Evolutionary conservation across 306 rosid species (phyloP).

Genomic region (Abrus pulchellus): DNA sequence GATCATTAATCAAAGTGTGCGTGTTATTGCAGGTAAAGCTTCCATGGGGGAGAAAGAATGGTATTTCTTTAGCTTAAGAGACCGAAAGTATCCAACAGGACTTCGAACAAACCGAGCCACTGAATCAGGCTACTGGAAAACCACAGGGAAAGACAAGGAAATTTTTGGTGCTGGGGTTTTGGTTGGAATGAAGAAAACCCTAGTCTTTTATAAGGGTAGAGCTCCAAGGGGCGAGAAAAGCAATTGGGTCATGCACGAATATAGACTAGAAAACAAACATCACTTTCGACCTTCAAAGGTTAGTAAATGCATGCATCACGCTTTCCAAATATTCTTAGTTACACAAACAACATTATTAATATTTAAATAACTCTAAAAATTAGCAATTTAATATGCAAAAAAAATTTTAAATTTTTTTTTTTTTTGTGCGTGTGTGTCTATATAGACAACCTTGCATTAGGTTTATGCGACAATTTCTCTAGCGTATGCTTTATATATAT

Average conservation of each 20-base stretch:
- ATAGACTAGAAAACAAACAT: constrained; percentile 70
- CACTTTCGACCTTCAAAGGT: constrained; percentile 77
- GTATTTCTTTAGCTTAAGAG: constrained; percentile 89
- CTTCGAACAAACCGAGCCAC: constrained; percentile 92
- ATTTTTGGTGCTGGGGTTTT: constrained; percentile 64
- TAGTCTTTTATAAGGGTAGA: constrained; percentile 89
- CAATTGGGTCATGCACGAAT: constrained; percentile 99
- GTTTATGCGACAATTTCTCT: too few relatives aligned
- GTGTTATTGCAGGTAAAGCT: constrained; percentile 70
- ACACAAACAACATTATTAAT: too few relatives aligned
- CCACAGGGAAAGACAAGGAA: constrained; percentile 95
- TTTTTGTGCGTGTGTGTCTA: too few relatives aligned
- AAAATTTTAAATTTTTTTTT: too few relatives aligned
- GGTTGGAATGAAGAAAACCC: constrained; percentile 97
- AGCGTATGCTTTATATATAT: too few relatives aligned
- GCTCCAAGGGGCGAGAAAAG: constrained; percentile 96
- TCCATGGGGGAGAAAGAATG: constrained; percentile 93
- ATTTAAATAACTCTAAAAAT: too few relatives aligned
- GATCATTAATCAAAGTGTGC: neutral
- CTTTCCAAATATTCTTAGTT: neutral
- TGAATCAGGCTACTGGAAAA: constrained; percentile 95
- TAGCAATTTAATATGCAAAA: too few relatives aligned
- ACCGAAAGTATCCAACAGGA: constrained; percentile 91
- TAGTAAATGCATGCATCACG: neutral
- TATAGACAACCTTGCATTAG: too few relatives aligned